Evolutionary conservation across 2,329 filamentous ascomycete species (phyloP).

Genomic region (Penicillium sp.): DNA sequence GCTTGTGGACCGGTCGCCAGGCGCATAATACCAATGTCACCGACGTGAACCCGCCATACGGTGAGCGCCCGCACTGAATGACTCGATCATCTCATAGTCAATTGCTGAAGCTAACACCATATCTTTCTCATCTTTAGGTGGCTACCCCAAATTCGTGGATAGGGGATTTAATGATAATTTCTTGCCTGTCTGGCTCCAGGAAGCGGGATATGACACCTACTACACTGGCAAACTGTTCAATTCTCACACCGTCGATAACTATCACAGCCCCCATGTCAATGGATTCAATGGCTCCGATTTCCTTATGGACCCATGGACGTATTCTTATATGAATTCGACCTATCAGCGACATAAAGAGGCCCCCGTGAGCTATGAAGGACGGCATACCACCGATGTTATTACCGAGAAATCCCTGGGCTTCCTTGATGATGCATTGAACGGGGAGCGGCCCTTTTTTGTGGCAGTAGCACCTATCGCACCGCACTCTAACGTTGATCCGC

Average conservation of each 20-base stretch:
- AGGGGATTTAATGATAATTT: constrained; percentile 59
- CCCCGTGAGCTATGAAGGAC: constrained; percentile 61
- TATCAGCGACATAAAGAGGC: constrained; percentile 66
- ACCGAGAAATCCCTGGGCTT: constrained; percentile 65
- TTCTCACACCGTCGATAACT: constrained; percentile 57
- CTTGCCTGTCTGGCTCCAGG: constrained; percentile 59
- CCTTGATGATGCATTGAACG: constrained; percentile 63
- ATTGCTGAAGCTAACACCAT: no score
- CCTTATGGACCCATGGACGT: constrained; percentile 60
- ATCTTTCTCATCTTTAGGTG: constrained; percentile 28
- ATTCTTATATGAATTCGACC: constrained; percentile 69
- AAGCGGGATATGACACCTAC: constrained; percentile 59
- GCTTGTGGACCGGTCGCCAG: constrained; percentile 68
- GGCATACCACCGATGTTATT: constrained; percentile 66
- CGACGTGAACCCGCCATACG: constrained; percentile 60
- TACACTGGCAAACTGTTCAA: constrained; percentile 65
- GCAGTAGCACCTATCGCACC: constrained; percentile 70
- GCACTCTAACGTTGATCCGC: constrained; percentile 63
- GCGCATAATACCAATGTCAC: constrained; percentile 77
- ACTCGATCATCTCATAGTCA: neutral
- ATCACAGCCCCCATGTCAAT: constrained; percentile 47
- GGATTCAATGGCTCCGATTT: constrained; percentile 53
- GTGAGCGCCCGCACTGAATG: constrained; percentile 35
- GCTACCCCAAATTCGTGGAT: constrained; percentile 59
- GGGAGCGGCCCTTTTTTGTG: constrained; percentile 69